Conservation (phyloP, 306 rosid genomes). For the Astragalus glycyphyllos region DNA sequence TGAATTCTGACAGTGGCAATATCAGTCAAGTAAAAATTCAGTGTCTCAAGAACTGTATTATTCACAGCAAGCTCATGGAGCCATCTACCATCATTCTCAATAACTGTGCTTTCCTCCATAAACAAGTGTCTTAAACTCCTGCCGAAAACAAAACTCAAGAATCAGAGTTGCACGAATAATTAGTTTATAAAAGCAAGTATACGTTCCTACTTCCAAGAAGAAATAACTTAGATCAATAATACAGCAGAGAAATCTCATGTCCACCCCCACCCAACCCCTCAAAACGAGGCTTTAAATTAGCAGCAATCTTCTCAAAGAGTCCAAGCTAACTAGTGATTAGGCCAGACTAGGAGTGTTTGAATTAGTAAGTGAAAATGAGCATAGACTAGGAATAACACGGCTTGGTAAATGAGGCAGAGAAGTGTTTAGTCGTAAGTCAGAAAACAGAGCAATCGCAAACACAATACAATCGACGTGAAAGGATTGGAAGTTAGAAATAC, state of each 20-base stretch:
- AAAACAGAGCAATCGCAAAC: constrained; percentile 34
- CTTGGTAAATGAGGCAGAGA: constrained; percentile 27
- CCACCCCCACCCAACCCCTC: neutral
- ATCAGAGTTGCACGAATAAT: neutral
- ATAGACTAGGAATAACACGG: constrained; percentile 17
- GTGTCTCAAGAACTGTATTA: constrained; percentile 83
- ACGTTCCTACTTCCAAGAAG: constrained; percentile 20
- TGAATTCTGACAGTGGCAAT: constrained; percentile 54
- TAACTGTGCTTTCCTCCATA: constrained; percentile 80
- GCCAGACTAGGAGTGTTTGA: constrained; percentile 6
- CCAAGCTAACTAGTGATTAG: constrained; percentile 4
- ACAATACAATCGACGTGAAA: constrained; percentile 14
- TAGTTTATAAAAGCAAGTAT: constrained; percentile 17
- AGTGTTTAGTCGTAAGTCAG: constrained; percentile 14
- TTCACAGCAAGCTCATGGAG: constrained; percentile 82
- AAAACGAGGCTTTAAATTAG: neutral
- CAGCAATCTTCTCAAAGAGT: neutral
- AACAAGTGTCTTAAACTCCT: constrained; percentile 79
- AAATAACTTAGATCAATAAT: constrained; percentile 6
- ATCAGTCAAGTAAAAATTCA: constrained; percentile 89
- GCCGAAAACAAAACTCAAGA: constrained; percentile 33
- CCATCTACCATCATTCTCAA: constrained; percentile 82
- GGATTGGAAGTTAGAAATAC: constrained; percentile 26
- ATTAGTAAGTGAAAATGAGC: constrained; percentile 18
- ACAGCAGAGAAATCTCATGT: neutral